Conservation (phyloP, 495 filamentous ascomycete genomes). For the Xylaria nigripes region DNA sequence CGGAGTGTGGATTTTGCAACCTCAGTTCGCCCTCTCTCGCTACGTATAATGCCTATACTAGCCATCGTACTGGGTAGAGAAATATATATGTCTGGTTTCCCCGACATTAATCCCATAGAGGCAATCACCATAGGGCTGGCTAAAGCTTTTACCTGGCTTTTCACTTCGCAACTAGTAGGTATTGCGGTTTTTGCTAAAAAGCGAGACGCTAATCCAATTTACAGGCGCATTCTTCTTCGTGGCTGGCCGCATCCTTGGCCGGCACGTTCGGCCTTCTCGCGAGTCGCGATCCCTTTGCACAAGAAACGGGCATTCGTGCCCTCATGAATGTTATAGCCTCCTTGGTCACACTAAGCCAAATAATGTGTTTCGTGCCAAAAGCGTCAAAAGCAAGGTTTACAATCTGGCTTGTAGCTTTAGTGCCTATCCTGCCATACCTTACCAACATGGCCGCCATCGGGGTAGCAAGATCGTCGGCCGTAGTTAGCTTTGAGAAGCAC, state of each 20-base stretch:
- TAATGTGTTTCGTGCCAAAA: slow-evolving; percentile 19
- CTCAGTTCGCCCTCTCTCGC: slow-evolving; percentile 6
- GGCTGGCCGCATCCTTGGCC: slow-evolving; percentile 17
- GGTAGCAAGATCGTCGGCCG: neutral
- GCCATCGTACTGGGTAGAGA: slow-evolving; percentile 2
- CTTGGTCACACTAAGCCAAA: slow-evolving; percentile 14
- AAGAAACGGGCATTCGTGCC: slow-evolving; percentile 14
- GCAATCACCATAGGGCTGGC: slow-evolving; percentile 7
- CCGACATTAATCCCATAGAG: neutral
- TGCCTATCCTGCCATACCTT: slow-evolving; percentile 17
- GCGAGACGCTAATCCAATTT: slow-evolving; percentile 5
- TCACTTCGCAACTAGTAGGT: slow-evolving; percentile 20
- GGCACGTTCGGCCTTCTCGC: slow-evolving; percentile 21
- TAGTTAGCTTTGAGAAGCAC: slow-evolving; percentile 23
- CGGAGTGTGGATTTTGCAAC: slow-evolving; percentile 4
- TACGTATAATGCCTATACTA: slow-evolving; percentile 3
- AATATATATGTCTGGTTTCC: neutral
- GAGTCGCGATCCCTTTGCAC: slow-evolving; percentile 16
- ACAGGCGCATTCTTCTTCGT: slow-evolving; percentile 14
- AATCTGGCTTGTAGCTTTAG: slow-evolving; percentile 14
- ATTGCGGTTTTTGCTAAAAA: neutral
- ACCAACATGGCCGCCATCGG: slow-evolving; percentile 11
- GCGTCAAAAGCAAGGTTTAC: slow-evolving; percentile 1
- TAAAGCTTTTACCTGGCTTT: slow-evolving; percentile 26
- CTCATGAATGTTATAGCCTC: slow-evolving; percentile 11